A percentile compares a stretch with the other conserved stretches of the same genome.
These are phyloP conservation scores for Pseudogymnoascus sp. DNA, from an alignment of 2,329 filamentous ascomycete species.

Conservation along the genomic window DNA sequence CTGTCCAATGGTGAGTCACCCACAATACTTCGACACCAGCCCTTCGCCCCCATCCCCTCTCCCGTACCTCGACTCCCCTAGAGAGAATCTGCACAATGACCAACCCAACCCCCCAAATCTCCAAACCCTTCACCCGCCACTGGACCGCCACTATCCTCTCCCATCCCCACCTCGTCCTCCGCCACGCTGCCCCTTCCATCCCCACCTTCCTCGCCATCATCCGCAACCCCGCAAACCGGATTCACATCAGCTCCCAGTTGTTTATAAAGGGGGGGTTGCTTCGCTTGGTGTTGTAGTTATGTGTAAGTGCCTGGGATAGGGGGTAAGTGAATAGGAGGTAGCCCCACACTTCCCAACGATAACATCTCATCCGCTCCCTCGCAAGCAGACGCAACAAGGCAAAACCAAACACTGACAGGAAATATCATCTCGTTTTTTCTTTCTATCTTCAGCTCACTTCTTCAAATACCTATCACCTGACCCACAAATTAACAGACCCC, in stretches of 20 bases:
- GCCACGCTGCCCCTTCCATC: slow-evolving; percentile 41
- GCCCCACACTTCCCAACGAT: background rate
- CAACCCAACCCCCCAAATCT: background rate
- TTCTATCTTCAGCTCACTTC: no score
- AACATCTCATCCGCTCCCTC: background rate
- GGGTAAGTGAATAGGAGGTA: background rate
- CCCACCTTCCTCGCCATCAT: slow-evolving; percentile 35
- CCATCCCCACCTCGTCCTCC: slow-evolving; percentile 41
- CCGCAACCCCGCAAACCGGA: slow-evolving; percentile 10
- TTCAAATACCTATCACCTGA: background rate
- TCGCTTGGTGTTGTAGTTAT: background rate
- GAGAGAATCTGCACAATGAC: background rate
- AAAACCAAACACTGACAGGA: background rate
- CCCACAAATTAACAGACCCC: slow-evolving; percentile 55
- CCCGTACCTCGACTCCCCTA: slow-evolving; percentile 22
- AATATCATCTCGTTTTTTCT: background rate
- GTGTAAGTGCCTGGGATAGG: background rate
- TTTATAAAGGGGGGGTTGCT: background rate
- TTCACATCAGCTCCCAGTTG: background rate
- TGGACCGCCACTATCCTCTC: slow-evolving; percentile 40
- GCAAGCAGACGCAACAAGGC: background rate
- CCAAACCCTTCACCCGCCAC: slow-evolving; percentile 32
- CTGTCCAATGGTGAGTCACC: background rate
- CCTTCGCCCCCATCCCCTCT: slow-evolving; percentile 23
- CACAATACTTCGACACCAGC: slow-evolving; percentile 32